Conservation (phyloP, 495 filamentous ascomycete species). For the Aspergillus baeticus region DNA sequence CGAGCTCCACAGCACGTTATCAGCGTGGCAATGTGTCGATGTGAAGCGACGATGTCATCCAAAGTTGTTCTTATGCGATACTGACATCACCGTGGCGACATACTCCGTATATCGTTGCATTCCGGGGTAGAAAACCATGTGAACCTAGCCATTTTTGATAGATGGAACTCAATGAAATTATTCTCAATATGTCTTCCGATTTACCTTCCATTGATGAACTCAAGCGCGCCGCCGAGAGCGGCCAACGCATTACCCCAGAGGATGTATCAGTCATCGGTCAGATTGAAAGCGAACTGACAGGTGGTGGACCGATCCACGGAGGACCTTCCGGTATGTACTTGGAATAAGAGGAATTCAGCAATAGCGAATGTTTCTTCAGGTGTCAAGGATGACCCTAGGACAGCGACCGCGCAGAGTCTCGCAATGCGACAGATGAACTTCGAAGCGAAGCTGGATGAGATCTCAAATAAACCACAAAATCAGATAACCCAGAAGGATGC, state of each 20-base stretch:
- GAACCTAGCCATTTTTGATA: not conserved
- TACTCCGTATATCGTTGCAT: not conserved
- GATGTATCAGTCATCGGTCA: constrained; percentile 37
- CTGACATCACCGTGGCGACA: constrained; percentile 5
- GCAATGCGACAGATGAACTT: constrained; percentile 40
- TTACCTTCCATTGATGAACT: constrained; percentile 20
- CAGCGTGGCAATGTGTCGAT: not conserved
- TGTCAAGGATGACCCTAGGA: not conserved
- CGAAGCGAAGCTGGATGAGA: constrained; percentile 33
- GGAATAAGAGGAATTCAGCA: not conserved
- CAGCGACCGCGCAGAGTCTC: constrained; percentile 9
- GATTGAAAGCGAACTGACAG: constrained; percentile 36
- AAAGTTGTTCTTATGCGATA: not conserved
- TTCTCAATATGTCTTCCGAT: constrained; percentile 2
- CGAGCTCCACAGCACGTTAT: not conserved
- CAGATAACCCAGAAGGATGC: constrained; percentile 37
- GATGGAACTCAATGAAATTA: not conserved
- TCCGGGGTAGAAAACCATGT: too few species aligned
- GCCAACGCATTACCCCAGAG: constrained; percentile 34
- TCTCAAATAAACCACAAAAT: constrained; percentile 31
- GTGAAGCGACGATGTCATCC: not conserved
- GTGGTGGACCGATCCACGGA: constrained; percentile 54
- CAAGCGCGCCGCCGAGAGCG: constrained; percentile 33
- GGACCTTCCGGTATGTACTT: constrained; percentile 47
- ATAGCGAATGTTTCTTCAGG: too few species aligned